These are phyloP conservation scores for Odonthalia washingtoniensis DNA, from an alignment of 31 red algal species.

Conservation along the genomic window DNA sequence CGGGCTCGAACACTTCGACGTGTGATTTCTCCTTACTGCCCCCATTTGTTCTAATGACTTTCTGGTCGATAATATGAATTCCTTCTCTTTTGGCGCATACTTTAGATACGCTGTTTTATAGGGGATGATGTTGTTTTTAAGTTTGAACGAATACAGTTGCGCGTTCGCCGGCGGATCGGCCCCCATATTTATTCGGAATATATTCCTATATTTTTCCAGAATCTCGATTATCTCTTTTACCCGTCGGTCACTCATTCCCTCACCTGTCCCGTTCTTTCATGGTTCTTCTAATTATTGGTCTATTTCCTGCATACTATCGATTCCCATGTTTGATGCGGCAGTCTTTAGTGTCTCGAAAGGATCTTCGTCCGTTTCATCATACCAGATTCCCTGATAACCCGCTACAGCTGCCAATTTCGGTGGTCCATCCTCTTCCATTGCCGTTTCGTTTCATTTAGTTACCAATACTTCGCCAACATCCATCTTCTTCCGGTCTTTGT, in stretches of 20 bases:
- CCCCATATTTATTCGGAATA: conserved; percentile 42
- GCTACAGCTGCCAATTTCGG: too few species aligned
- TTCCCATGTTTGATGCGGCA: background rate
- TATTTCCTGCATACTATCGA: background rate
- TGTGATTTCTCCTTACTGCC: conserved; percentile 41
- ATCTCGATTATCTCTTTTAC: background rate
- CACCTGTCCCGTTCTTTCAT: background rate
- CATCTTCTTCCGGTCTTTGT: background rate
- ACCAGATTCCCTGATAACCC: background rate
- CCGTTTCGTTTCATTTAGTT: background rate
- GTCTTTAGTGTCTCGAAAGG: background rate
- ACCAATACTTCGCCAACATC: background rate
- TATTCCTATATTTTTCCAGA: too few species aligned
- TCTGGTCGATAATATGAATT: conserved; percentile 31
- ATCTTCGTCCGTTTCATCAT: background rate
- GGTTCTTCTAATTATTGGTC: background rate
- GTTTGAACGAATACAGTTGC: conserved; percentile 15
- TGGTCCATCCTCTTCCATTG: background rate
- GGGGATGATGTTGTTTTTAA: background rate
- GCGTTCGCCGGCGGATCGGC: conserved; percentile 32
- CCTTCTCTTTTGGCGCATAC: conserved; percentile 31
- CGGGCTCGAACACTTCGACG: conserved; percentile 42
- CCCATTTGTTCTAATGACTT: conserved; percentile 34
- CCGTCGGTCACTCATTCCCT: conserved; percentile 16
- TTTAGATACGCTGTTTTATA: conserved; percentile 1